Evolutionary conservation across 805 yeast genomes (phyloP).

Genomic region (Saccharomycopsis sp.): DNA sequence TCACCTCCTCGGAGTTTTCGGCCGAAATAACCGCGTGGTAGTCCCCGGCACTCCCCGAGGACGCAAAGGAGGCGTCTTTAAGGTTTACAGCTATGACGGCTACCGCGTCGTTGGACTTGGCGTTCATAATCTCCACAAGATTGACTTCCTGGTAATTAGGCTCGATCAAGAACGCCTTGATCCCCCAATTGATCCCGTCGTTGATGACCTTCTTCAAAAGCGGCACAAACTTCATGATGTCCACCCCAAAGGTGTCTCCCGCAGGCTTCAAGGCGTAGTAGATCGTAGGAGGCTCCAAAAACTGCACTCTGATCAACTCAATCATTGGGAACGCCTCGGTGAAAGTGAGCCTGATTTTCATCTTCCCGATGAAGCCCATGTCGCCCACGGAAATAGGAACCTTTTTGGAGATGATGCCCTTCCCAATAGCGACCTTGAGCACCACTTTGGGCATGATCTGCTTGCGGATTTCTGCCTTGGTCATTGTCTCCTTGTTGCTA

Average conservation of each 20-base stretch:
- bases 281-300: slow-evolving; percentile 71
- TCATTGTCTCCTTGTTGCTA: slow-evolving; percentile 77
- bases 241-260: slow-evolving; percentile 82
- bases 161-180: slow-evolving; percentile 74
- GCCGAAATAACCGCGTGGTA: slow-evolving; percentile 50
- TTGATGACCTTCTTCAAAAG: slow-evolving; percentile 71
- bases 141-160: slow-evolving; percentile 75
- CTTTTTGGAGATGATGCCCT: slow-evolving; percentile 68
- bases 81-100: slow-evolving; percentile 65
- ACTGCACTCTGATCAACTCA: slow-evolving; percentile 59
- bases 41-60: slow-evolving; percentile 35
- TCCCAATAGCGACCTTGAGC: slow-evolving; percentile 73
- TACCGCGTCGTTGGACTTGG: slow-evolving; percentile 56
- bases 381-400: slow-evolving; percentile 76
- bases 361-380: slow-evolving; percentile 67
- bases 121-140: slow-evolving; percentile 63
- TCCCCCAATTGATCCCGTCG: slow-evolving; percentile 57
- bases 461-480: slow-evolving; percentile 61
- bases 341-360: slow-evolving; percentile 51
- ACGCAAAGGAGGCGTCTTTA: slow-evolving; percentile 40
- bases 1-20: slow-evolving; percentile 36
- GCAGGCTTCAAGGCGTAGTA: slow-evolving; percentile 82
- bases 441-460: slow-evolving; percentile 78
- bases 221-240: slow-evolving; percentile 77
- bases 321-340: slow-evolving; percentile 72